Conservation (phyloP, 306 rosid genomes). For the Vachellia pachyceras region DNA sequence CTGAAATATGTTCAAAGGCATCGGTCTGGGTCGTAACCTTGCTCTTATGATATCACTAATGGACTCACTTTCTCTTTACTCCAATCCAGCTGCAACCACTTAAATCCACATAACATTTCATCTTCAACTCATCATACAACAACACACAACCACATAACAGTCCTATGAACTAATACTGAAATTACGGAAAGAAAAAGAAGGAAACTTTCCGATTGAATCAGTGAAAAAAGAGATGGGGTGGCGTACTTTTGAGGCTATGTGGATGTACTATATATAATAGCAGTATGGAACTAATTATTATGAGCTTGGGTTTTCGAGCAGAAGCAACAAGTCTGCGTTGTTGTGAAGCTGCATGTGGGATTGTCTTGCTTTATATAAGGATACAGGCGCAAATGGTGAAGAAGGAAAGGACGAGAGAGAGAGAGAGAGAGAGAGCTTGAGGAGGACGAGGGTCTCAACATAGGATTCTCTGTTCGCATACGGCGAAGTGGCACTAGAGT, state of each 20-base stretch:
- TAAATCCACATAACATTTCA: slow-evolving; percentile 35
- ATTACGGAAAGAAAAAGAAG: slow-evolving; percentile 32
- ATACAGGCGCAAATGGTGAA: neutral
- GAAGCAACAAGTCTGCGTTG: slow-evolving; percentile 11
- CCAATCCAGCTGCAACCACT: slow-evolving; percentile 52
- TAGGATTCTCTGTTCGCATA: slow-evolving; percentile 38
- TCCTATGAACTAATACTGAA: neutral
- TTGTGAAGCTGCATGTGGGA: slow-evolving; percentile 37
- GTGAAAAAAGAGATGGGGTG: slow-evolving; percentile 21
- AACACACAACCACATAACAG: neutral
- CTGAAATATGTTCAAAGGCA: slow-evolving; percentile 59
- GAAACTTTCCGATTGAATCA: slow-evolving; percentile 17
- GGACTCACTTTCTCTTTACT: slow-evolving; percentile 58
- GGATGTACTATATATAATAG: neutral
- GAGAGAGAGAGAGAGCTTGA: slow-evolving; percentile 17
- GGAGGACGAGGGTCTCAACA: neutral
- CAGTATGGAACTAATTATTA: neutral
- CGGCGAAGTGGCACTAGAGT: neutral
- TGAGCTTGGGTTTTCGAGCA: slow-evolving; percentile 19
- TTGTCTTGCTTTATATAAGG: slow-evolving; percentile 24
- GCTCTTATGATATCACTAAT: slow-evolving; percentile 41
- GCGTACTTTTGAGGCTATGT: slow-evolving; percentile 43
- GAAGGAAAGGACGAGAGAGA: slow-evolving; percentile 30
- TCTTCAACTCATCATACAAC: slow-evolving; percentile 27
- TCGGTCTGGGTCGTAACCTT: slow-evolving; percentile 45